Evolutionary conservation across 2,329 filamentous ascomycete genomes (phyloP).

Genomic region (Furcasterigmium furcatum): DNA sequence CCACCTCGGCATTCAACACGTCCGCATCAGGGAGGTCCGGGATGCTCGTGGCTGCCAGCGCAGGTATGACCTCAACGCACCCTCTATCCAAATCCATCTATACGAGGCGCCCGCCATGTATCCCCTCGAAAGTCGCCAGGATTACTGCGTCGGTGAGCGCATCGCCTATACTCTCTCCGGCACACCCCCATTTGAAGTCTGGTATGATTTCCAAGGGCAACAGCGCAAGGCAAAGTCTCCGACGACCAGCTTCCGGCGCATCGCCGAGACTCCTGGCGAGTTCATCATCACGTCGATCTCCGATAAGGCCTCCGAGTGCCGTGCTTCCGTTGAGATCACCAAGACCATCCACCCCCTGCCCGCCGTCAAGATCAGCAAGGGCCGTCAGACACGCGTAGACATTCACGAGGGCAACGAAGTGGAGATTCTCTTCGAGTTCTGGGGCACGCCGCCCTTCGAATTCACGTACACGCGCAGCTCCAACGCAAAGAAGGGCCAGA

Average conservation of each 20-base stretch:
- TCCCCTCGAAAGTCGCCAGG: conserved; percentile 74
- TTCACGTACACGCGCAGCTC: conserved; percentile 94
- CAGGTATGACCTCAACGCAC: conserved; percentile 66
- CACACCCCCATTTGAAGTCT: conserved; percentile 86
- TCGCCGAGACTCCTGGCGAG: conserved; percentile 85
- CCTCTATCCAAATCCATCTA: conserved; percentile 84
- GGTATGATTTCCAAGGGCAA: conserved; percentile 82
- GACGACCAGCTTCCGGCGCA: conserved; percentile 84
- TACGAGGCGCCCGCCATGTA: conserved; percentile 92
- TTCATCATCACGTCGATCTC: conserved; percentile 85
- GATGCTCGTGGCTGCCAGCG: conserved; percentile 85
- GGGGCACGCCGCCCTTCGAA: conserved; percentile 92
- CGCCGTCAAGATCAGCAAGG: conserved; percentile 84
- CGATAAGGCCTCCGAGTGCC: conserved; percentile 86
- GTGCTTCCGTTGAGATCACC: conserved; percentile 71
- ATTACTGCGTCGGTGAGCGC: conserved; percentile 95
- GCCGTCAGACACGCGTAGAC: conserved; percentile 75
- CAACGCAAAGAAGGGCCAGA: conserved; percentile 77
- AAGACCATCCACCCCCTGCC: conserved; percentile 91
- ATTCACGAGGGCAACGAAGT: conserved; percentile 97
- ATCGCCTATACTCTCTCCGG: conserved; percentile 90
- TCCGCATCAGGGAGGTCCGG: conserved; percentile 85
- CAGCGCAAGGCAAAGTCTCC: conserved; percentile 75
- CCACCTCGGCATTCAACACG: conserved; percentile 82
- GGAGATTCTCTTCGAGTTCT: conserved; percentile 92